Percentiles rank a stretch among this genome's conserved stretches.
Evolutionary conservation across 1,284 basidiomycete genomes (phyloP).

Genomic region (Tilletiaria anomala): DNA sequence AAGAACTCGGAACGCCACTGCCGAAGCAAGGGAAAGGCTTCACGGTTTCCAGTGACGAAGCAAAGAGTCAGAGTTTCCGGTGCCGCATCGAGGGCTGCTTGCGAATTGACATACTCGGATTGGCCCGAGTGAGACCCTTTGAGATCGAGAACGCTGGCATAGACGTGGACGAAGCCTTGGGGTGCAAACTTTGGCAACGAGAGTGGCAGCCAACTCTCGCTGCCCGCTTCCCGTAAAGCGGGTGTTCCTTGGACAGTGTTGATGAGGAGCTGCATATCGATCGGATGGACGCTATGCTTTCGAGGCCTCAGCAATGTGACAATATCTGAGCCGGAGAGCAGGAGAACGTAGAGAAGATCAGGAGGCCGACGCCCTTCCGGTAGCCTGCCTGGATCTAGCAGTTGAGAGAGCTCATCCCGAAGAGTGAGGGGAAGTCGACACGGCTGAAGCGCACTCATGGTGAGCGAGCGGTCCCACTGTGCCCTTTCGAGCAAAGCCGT

Average conservation of each 20-base stretch:
- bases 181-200: conserved; percentile 91
- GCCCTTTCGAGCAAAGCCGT: not conserved
- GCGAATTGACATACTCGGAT: too few relatives aligned
- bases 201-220: conserved; percentile 82
- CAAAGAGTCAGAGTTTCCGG: conserved; percentile 15
- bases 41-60: conserved; percentile 29
- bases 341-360: conserved; percentile 71
- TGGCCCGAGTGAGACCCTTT: too few relatives aligned
- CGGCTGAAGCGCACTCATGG: conserved; percentile 62
- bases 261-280: conserved; percentile 40
- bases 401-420: conserved; percentile 45
- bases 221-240: conserved; percentile 45
- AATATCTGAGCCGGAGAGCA: conserved; percentile 63
- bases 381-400: not conserved
- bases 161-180: conserved; percentile 79
- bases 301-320: conserved; percentile 76
- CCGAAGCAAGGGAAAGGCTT: conserved; percentile 14
- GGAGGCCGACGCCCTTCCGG: conserved; percentile 41
- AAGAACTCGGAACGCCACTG: not conserved
- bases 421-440: conserved; percentile 52
- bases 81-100: too few relatives aligned
- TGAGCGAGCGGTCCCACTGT: conserved; percentile 47
- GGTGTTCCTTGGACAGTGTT: conserved; percentile 48
- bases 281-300: conserved; percentile 84
- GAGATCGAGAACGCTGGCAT: conserved; percentile 58